These are phyloP conservation scores for Cydonia oblonga DNA, from an alignment of 331 rosid species.

Conservation along the genomic window DNA sequence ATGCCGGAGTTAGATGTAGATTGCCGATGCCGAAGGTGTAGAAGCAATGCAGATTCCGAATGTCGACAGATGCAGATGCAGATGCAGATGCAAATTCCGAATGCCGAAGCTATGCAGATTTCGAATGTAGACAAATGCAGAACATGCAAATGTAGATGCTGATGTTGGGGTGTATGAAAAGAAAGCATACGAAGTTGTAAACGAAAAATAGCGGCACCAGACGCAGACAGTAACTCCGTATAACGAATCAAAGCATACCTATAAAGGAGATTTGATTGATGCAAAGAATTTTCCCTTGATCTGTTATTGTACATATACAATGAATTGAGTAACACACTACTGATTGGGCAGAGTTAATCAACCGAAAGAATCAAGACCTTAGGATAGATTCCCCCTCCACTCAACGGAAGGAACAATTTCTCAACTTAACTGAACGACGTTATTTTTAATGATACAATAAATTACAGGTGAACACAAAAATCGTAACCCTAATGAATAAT, in stretches of 20 bases:
- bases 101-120: too few relatives aligned
- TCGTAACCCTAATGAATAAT: conserved; percentile 1
- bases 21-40: not conserved
- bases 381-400: not conserved
- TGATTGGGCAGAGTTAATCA: not conserved
- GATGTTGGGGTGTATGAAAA: too few relatives aligned
- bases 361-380: not conserved
- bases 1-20: not conserved
- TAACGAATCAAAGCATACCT: not conserved
- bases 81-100: too few relatives aligned
- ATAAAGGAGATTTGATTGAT: too few relatives aligned
- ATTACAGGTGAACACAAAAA: conserved; percentile 28
- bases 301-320: conserved; percentile 14
- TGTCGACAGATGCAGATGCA: too few relatives aligned
- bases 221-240: not conserved
- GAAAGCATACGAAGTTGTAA: too few relatives aligned
- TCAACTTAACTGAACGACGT: conserved; percentile 5
- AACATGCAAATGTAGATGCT: too few relatives aligned
- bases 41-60: too few relatives aligned
- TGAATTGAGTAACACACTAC: conserved; percentile 2
- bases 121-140: too few relatives aligned
- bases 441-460: conserved; percentile 13
- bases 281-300: not conserved
- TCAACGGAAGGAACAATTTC: conserved; percentile 11
- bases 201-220: not conserved